A percentile compares a stretch with the other conserved stretches of the same genome.
Conservation (phyloP, 1,139 yeast genomes). For the Geotrichum macrosporum region DNA sequence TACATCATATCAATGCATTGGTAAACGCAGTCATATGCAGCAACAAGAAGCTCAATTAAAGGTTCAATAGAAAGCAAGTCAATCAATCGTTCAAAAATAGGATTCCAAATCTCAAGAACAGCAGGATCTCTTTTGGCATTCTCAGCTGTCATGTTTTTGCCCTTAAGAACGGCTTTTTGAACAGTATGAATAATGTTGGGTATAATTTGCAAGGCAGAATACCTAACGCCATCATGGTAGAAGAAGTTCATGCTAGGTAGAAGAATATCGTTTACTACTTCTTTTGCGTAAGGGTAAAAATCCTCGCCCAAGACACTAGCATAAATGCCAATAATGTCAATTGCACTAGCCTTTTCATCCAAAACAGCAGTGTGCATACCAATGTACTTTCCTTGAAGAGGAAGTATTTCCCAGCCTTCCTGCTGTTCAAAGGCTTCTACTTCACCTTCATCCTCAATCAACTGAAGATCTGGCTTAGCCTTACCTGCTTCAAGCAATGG, state of each 20-base stretch:
- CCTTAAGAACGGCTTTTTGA: slow-evolving; percentile 30
- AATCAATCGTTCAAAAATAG: slow-evolving; percentile 63
- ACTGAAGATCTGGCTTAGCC: slow-evolving; percentile 81
- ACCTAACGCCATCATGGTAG: slow-evolving; percentile 91
- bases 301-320: slow-evolving; percentile 79
- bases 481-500: slow-evolving; percentile 80
- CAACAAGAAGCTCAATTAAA: slow-evolving; percentile 73
- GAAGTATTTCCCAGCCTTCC: slow-evolving; percentile 95
- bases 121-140: slow-evolving; percentile 44
- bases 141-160: slow-evolving; percentile 38
- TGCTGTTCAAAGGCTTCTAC: slow-evolving; percentile 75
- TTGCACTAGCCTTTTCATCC: slow-evolving; percentile 89
- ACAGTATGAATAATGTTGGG: slow-evolving; percentile 71
- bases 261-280: slow-evolving; percentile 72
- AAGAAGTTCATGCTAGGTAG: slow-evolving; percentile 87
- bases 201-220: slow-evolving; percentile 78
- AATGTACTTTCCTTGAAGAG: slow-evolving; percentile 83
- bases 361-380: slow-evolving; percentile 90
- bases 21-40: slow-evolving; percentile 68
- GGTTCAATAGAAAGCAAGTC: slow-evolving; percentile 73
- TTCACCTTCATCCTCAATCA: slow-evolving; percentile 83
- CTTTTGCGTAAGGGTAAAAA: slow-evolving; percentile 78
- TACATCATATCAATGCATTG: slow-evolving; percentile 68
- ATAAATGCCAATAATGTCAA: slow-evolving; percentile 82
- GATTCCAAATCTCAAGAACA: slow-evolving; percentile 64